These are phyloP conservation scores for Podospora australis DNA, from an alignment of 495 filamentous ascomycete species.

Conservation along the genomic window DNA sequence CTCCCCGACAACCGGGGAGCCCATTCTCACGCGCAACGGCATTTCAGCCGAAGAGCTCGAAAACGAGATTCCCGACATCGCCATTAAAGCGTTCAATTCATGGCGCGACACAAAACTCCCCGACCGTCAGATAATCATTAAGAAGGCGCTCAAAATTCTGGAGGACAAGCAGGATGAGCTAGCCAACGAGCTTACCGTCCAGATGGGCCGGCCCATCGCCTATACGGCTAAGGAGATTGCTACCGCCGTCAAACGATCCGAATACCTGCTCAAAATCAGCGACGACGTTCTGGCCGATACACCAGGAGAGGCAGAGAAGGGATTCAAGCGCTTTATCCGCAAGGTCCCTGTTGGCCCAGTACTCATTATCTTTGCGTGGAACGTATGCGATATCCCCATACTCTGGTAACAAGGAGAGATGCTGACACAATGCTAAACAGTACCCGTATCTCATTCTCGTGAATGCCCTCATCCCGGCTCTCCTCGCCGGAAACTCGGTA, in stretches of 20 bases:
- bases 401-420: not conserved
- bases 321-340: slow-evolving; percentile 82
- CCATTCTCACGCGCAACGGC: slow-evolving; percentile 68
- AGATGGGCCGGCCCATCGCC: slow-evolving; percentile 89
- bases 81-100: slow-evolving; percentile 63
- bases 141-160: slow-evolving; percentile 64
- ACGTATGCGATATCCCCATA: slow-evolving; percentile 50
- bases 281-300: slow-evolving; percentile 65
- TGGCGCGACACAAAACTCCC: slow-evolving; percentile 60
- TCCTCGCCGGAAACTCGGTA: slow-evolving; percentile 80
- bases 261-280: slow-evolving; percentile 77
- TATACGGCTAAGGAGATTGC: slow-evolving; percentile 75
- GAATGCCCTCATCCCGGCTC: slow-evolving; percentile 81
- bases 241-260: slow-evolving; percentile 72
- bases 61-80: slow-evolving; percentile 54
- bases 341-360: slow-evolving; percentile 80
- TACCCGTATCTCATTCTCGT: slow-evolving; percentile 90
- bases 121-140: slow-evolving; percentile 68
- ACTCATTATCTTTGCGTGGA: slow-evolving; percentile 89
- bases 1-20: slow-evolving; percentile 76
- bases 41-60: slow-evolving; percentile 60
- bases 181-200: slow-evolving; percentile 77
- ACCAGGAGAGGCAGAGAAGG: slow-evolving; percentile 70
- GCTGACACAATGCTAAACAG: slow-evolving; percentile 50
- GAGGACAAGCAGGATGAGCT: slow-evolving; percentile 67